Evolutionary conservation across 306 rosid genomes (phyloP).

Genomic region (Castanopsis chinensis): DNA sequence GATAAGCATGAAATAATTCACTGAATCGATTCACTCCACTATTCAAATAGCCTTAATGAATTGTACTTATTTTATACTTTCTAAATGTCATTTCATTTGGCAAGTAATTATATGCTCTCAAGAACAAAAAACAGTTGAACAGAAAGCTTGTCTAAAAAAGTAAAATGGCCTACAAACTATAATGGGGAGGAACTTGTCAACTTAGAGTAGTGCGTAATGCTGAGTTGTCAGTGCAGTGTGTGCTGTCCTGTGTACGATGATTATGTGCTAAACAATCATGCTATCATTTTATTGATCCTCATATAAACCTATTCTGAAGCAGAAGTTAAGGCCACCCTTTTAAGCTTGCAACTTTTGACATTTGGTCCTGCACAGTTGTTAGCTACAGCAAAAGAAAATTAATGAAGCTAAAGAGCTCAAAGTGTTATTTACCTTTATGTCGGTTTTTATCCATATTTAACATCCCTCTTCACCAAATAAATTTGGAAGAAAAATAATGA

Average conservation of each 20-base stretch:
- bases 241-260: constrained; percentile 11
- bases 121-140: background rate
- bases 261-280: constrained; percentile 1
- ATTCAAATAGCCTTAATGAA: background rate
- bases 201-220: constrained; percentile 1
- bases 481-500: background rate
- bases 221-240: background rate
- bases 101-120: too few relatives aligned
- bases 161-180: background rate
- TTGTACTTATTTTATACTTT: background rate
- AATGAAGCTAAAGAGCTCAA: background rate
- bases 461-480: background rate
- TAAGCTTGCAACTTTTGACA: background rate
- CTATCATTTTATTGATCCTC: background rate
- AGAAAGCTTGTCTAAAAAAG: background rate
- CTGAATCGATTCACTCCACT: background rate
- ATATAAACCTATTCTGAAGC: background rate
- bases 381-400: background rate
- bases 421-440: background rate
- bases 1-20: background rate
- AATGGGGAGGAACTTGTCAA: constrained; percentile 2
- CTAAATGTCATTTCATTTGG: too few relatives aligned
- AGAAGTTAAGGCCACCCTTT: background rate
- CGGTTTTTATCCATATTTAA: background rate
- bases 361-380: background rate